A percentile compares a stretch with the other conserved stretches of the same genome.
These are phyloP conservation scores for Malassezia obtusa DNA, from an alignment of 1,284 basidiomycete species.

Conservation along the genomic window DNA sequence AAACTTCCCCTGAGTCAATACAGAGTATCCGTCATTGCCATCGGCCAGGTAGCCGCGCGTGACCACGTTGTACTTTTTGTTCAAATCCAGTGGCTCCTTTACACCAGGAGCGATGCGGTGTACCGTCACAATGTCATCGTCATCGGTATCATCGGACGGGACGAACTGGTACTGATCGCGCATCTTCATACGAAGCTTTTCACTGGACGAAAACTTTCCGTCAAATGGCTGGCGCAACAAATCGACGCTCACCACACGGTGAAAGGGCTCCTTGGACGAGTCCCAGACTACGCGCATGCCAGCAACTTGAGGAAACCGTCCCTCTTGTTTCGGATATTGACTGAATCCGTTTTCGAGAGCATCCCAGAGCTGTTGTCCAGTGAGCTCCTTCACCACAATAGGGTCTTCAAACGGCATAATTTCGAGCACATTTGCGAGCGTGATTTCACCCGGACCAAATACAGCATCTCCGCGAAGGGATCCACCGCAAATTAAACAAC, in stretches of 20 bases:
- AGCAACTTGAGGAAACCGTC: conserved; percentile 77
- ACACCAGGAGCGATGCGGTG: conserved; percentile 21
- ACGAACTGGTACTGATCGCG: conserved; percentile 5
- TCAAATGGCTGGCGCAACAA: conserved; percentile 25
- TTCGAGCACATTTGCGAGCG: conserved; percentile 72
- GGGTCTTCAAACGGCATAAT: conserved; percentile 84
- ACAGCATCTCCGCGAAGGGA: conserved; percentile 74
- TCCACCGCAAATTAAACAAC: conserved; percentile 51
- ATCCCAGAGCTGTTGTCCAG: conserved; percentile 71
- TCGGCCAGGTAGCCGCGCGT: conserved; percentile 64
- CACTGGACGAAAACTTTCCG: conserved; percentile 8
- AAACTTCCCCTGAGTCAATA: conserved; percentile 60
- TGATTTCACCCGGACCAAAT: conserved; percentile 65
- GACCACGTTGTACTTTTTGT: conserved; percentile 59
- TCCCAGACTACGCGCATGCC: conserved; percentile 84
- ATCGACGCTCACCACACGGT: conserved; percentile 30
- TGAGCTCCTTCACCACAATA: conserved; percentile 65
- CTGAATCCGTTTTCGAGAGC: conserved; percentile 65
- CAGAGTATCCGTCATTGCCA: conserved; percentile 65
- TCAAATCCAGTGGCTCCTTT: conserved; percentile 22
- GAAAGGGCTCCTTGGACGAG: conserved; percentile 53
- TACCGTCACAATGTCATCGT: conserved; percentile 31
- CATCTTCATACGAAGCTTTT: background rate
- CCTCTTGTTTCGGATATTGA: conserved; percentile 82
- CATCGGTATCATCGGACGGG: conserved; percentile 44